Evolutionary conservation across 805 yeast genomes (phyloP), one percentile per base, ranked within the genome.

Genomic region (Alloascoidea hylecoeti): DNA sequence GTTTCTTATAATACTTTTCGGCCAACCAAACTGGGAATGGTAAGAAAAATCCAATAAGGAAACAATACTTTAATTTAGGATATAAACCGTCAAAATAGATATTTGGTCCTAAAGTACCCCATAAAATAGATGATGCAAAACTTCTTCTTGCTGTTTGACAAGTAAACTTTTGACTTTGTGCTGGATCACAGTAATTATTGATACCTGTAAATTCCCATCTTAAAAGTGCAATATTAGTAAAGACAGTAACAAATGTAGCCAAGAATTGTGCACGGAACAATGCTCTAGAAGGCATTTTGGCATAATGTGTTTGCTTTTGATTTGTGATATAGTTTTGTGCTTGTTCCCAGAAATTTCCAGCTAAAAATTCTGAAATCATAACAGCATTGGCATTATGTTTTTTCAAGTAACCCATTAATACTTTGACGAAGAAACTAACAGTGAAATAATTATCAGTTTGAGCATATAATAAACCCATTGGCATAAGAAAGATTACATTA

Each of bases 311-410:
- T 58, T 65, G 52, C 48, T 72, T 73, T 46, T 62, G 64, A 46
- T 72, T 72, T 48, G 70, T 64, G 37, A 74, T 68, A 51, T 70
- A 78, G 49, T 61, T 67, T 43, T 75, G 73, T 9, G 83, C 80
- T 53, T 75, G 82, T 17, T 69, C 68, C 48, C 72, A 78, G 43
- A 75, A 71, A 48, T 73, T 75, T 37, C 72, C 68, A 35, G 75
- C 76, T 37, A 61, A 64, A 1, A 70, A 65, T 42, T 72, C 70
- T 41, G 71, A 49, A 9, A 68, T 58, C 62, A 67, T 69, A 39
- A 71, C 52, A 4, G 77, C 78, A 35, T 59, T 50, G 17, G 74
- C 76, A 39, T 72, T 68, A 36, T 74, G 74, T 15, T 74, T 73
- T 23, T 68, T 48, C 2, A 75, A 71, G 45, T 70, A 69, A 23